Base-by-base conservation (phyloP, 148 eudicot species). In the Nyssa sinensis region DNA sequence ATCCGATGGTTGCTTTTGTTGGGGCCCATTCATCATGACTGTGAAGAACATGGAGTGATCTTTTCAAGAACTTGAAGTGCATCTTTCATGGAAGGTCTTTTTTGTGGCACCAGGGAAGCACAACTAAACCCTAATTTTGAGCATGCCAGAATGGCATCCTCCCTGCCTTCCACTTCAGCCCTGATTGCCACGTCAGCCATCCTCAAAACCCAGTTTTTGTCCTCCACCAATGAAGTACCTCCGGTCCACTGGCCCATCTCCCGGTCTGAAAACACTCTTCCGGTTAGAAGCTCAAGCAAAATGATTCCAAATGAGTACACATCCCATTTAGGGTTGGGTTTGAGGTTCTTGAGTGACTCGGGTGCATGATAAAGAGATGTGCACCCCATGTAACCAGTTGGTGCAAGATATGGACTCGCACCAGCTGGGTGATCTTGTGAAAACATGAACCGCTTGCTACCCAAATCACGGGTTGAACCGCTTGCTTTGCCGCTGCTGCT, bases 1-100 rank as follows among this genome's bases (percentile, higher is more conserved):
- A 74, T 53, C 29, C 24, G 2, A 19, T 14, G 62, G 16, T 27
- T 5, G n/a, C 66, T 62, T 57, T 64, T 51, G 14, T 21, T 28
- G 30, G 28, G 16, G 29, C 21, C 65, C 53, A n/a, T n/a, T n/a
- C n/a, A n/a, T 69, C 71, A 78, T n/a, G 77, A 71, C 39, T 47
- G 71, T 67, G 78, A 82, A 70, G 84, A 70, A n/a, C 77, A 28
- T 61, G 91, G 80, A n/a, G n/a, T n/a, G 24, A 86, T 61, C 76
- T 88, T 92, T 57, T 95, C 99, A 79, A 95, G 88, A 6, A 86
- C 81, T 77, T 83, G 96, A 5, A 89, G 66, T 33, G 88, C 96
- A 60, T 92, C 94, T 83, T 84, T 95, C 91, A 95, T 95, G 57
- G 87, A 82, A 35, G 99, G 99, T 76, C 99, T 90, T 78, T 89